Base-by-base conservation (phyloP, 441 rosid genomes). In the Adansonia grandidieri region DNA sequence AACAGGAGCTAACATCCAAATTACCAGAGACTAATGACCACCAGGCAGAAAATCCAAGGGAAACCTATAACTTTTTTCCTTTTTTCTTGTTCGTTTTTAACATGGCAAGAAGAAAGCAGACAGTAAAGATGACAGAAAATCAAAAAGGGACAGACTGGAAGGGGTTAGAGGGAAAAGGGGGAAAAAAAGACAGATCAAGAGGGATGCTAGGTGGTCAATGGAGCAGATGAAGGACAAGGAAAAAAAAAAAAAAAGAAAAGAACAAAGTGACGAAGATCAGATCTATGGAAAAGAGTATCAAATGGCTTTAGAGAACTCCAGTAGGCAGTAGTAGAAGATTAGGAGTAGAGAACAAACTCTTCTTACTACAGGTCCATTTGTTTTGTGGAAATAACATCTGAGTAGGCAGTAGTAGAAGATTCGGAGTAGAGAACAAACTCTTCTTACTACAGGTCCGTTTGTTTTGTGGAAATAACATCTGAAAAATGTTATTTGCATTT, bases 1-100 rank as follows among this genome's bases (percentile, higher is more conserved):
- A 69, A 68, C 5, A 69, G 19, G 13, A 69, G 56, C 73, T 69
- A 11, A 69, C 73, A 20, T 15, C 56, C 73, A 69, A 69, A 14
- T 48, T 47, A 69, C 40, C 54, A 48, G 37, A 68, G 73, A 69
- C 54, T 17, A 20, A 19, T 44, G 45, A 67, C 37, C 14, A 44
- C 53, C n/a, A 66, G 14, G 17, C 6, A 67, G 14, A 44, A 17
- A 67, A 67, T 47, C 54, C 28, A 22, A 60, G 65, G 65, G 15
- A 60, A 60, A 60, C 40, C 13, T 22, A 3, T 48, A 10, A 48
- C 53, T 45, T 48, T 11, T 48, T 13, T 2, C 9, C 20, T 9
- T 58, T 19, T 47, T 47, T 47, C 11, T 2, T 48, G 11, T 48
- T 11, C 15, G 3, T 10, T 48, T 48, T 48, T 48, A 48, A 19